Base-by-base conservation (phyloP, 345 rosid genomes). In the Corchorus capsularis region DNA sequence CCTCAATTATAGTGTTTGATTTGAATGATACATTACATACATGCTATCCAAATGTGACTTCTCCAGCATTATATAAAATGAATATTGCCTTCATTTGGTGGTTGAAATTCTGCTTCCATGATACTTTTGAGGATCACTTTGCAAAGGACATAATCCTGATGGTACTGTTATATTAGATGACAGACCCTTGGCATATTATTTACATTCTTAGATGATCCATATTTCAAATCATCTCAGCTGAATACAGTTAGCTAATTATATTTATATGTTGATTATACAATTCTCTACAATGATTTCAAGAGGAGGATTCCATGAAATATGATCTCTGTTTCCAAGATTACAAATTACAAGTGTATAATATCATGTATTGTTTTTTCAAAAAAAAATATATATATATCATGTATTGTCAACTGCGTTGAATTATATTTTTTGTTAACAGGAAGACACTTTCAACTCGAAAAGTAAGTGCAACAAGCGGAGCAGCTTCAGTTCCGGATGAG, bases 401-500 rank as follows among this genome's bases (percentile, higher is more conserved):
- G 39, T 22, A 9, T n/a, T n/a, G 17, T 68, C 37, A 3, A 6
- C 39, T 7, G 8, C 16, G 16, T 55, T n/a, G 19, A 67, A 46
- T 3, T 22, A 41, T 35, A 15, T 43, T 55, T 69, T 67, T 62
- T 76, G 47, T 57, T 41, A 32, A 77, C 85, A 93, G 99, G 99
- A 93, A 84, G 82, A 92, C 94, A 4, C 79, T 92, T 20, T 87
- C 95, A 11, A 87, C 94, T 63, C 88, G 96, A 63, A 92, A 93
- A 83, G 96, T 93, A 41, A 85, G 93, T 56, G 94, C 98, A 56
- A 89, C 95, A 6, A 89, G 92, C 34, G 97, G 99, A 35, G 98
- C 99, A 45, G 97, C 94, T 17, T 96, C 98, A 0, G 99, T 96
- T 52, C 98, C 98, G 2, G 99, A 92, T 6, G 97, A 92, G 55